Percentiles rank a stretch among this genome's conserved stretches.
Conservation (phyloP, 2,329 filamentous ascomycete genomes). For the Escovopsis weberi region DNA sequence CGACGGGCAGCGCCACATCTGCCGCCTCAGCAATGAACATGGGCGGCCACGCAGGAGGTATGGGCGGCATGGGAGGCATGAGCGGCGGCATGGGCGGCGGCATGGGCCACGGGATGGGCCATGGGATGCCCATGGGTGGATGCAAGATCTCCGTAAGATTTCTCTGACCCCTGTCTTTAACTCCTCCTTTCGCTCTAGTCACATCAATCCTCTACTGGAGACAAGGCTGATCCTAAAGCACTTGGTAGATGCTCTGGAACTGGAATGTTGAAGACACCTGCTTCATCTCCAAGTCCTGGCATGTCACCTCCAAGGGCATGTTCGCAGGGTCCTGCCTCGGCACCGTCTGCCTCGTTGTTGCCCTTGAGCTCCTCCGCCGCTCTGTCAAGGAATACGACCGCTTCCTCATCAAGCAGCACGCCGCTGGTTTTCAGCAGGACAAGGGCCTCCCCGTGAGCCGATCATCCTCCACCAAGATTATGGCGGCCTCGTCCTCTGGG, state of each 20-base stretch:
- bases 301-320: slow-evolving; percentile 51
- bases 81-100: slow-evolving; percentile 6
- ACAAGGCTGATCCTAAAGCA: neutral
- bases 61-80: slow-evolving; percentile 7
- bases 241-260: slow-evolving; percentile 60
- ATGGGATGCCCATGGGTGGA: slow-evolving; percentile 15
- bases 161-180: neutral
- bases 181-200: neutral
- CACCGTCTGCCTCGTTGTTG: slow-evolving; percentile 57
- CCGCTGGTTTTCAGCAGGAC: slow-evolving; percentile 16
- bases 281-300: slow-evolving; percentile 58
- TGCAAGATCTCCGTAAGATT: slow-evolving; percentile 26
- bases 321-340: slow-evolving; percentile 74
- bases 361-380: slow-evolving; percentile 59
- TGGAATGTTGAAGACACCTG: slow-evolving; percentile 57
- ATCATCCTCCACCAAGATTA: slow-evolving; percentile 3
- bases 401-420: slow-evolving; percentile 42
- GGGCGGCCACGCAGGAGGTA: slow-evolving; percentile 3
- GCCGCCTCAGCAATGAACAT: neutral
- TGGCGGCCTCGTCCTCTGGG: neutral
- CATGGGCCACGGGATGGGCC: slow-evolving; percentile 6
- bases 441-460: neutral
- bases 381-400: slow-evolving; percentile 58
- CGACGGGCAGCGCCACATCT: neutral
- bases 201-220: too few relatives aligned